Percentiles rank a stretch among this genome's conserved stretches.
phyloP scores from a whole-genome alignment of 2,329 filamentous ascomycete genomes.

The Sporothrix humicola region DNA sequence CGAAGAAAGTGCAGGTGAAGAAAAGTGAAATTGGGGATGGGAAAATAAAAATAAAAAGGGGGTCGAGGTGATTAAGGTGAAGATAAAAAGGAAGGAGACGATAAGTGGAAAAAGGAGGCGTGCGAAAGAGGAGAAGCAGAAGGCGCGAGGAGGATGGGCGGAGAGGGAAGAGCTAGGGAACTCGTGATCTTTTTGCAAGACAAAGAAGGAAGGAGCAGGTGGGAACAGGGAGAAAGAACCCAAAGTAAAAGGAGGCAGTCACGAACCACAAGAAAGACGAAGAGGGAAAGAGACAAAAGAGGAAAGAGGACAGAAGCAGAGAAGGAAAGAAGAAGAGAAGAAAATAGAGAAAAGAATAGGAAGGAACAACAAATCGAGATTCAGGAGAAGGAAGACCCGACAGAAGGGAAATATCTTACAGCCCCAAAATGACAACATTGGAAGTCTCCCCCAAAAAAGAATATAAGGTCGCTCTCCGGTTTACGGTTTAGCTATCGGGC shows the following conservation, averaged over 20 bases:
- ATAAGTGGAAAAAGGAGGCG: background rate
- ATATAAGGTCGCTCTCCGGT: background rate
- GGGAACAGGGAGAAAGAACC: background rate
- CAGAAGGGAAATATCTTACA: slow-evolving; percentile 4
- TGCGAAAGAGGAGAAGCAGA: background rate
- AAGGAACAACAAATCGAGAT: background rate
- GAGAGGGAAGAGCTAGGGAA: slow-evolving; percentile 14
- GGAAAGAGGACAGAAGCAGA: background rate
- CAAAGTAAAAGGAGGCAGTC: background rate
- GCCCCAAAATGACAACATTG: slow-evolving; percentile 3
- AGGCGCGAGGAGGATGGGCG: slow-evolving; percentile 1
- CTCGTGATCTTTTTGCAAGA: slow-evolving; percentile 21
- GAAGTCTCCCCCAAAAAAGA: background rate
- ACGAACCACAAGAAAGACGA: background rate
- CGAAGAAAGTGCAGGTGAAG: background rate
- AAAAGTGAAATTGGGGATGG: background rate
- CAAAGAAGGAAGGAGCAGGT: slow-evolving; percentile 27
- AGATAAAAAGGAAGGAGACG: background rate
- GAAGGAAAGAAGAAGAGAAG: background rate
- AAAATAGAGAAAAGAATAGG: background rate
- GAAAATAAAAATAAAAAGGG: background rate
- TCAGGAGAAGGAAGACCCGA: background rate
- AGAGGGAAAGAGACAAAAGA: background rate
- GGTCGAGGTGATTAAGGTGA: background rate
- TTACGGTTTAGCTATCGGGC: slow-evolving; percentile 8